These are phyloP conservation scores for Coprinellus aureogranulatus DNA, from an alignment of 768 basidiomycete genomes.

Conservation along the genomic window DNA sequence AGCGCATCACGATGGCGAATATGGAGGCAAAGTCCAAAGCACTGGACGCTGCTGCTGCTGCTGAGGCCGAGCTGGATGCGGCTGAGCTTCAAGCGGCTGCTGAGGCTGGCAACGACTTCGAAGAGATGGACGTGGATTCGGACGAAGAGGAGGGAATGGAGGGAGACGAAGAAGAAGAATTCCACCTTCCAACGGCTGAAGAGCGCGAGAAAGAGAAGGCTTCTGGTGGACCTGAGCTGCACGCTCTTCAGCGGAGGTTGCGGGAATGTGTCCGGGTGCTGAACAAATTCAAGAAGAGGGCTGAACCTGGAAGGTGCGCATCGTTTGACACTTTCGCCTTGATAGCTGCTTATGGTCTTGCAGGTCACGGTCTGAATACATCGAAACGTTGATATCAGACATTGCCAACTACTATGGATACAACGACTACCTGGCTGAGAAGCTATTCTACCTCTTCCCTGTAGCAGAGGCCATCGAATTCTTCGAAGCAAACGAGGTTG, in stretches of 20 bases:
- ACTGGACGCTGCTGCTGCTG: conserved; percentile 63
- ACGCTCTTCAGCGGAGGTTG: conserved; percentile 77
- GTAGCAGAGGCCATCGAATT: conserved; percentile 96
- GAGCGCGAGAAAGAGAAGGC: conserved; percentile 74
- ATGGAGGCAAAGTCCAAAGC: conserved; percentile 81
- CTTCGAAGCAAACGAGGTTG: conserved; percentile 95
- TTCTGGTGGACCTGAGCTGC: conserved; percentile 66
- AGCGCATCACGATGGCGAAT: conserved; percentile 68
- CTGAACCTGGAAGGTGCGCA: conserved; percentile 58
- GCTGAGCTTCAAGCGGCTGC: conserved; percentile 63
- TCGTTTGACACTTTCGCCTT: conserved; percentile 3
- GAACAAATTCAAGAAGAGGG: conserved; percentile 66
- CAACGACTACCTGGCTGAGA: conserved; percentile 91
- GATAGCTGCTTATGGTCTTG: conserved; percentile 6
- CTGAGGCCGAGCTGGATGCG: conserved; percentile 66
- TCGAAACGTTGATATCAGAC: conserved; percentile 82
- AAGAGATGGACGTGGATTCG: conserved; percentile 42
- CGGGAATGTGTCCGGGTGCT: conserved; percentile 72
- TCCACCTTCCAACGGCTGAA: conserved; percentile 67
- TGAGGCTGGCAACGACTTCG: conserved; percentile 46
- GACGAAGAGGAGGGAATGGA: conserved; percentile 33
- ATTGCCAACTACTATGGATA: conserved; percentile 97
- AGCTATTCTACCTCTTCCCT: conserved; percentile 90
- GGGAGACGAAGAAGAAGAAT: conserved; percentile 41
- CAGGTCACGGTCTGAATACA: conserved; percentile 87